Evolutionary conservation across 805 yeast species (phyloP), one percentile per base, ranked within the genome.

Genomic region (Wickerhamomyces tratensis): DNA sequence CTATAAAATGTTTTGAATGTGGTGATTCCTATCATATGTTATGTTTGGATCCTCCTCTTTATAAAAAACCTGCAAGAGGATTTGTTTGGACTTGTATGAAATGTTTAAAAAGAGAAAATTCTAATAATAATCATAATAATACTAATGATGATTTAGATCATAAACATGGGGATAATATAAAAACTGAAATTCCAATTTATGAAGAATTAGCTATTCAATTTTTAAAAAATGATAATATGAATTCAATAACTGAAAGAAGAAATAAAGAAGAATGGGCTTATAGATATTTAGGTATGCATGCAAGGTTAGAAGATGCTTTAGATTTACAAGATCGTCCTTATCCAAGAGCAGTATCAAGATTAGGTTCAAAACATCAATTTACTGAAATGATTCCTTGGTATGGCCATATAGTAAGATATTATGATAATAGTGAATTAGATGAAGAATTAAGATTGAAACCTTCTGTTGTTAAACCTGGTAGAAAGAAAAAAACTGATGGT

Each of bases 71-170:
- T 1, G 79, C 85, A 37, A 65, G 94, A 44, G 96, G 95, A 1
- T 84, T 86, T 56, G 85, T 87, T 8, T 89, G 96, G 96, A 74
- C 86, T 26, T 88, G 97, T 66, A 89, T 86, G 29, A 58, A 66
- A 6, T 88, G 97, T 63, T 70, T 81, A n/a, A 74, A 76, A 49
- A 71, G 66, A 31, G 30, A 27, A 27, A 8, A 8, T 8, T 3
- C 30, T 27, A 27, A 72, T 74, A 41, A 27, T 27, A 7, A 27
- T 4, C 3, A 27, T 4, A 7, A 7, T 27, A 7, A 27, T 27
- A 27, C 3, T 7, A 4, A 8, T 27, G 30, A 27, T 27, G 30
- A 27, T 27, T 10, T 8, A 8, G 35, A 25, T 11, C 37, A 20
- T 25, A 45, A 38, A 20, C 27, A 41, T 27, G 25, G 7, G 11